phyloP scores from a whole-genome alignment of 305 asterid genomes.

The Vinca major region DNA sequence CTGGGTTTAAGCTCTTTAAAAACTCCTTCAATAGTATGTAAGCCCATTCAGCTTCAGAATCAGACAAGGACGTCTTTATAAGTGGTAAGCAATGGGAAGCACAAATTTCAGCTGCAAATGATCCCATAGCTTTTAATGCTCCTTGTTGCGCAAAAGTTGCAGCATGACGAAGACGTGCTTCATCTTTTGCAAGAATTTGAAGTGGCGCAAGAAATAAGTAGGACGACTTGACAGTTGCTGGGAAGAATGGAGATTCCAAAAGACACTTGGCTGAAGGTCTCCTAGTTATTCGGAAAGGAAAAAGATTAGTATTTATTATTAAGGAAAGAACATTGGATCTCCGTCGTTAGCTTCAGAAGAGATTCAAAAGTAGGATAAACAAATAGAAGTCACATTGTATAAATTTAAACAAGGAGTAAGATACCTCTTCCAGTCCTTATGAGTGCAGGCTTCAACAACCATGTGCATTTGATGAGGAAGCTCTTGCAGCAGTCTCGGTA shows the following conservation, averaged over 20 bases:
- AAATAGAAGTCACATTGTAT: neutral
- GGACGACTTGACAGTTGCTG: constrained; percentile 62
- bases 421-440: constrained; percentile 76
- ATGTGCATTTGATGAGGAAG: constrained; percentile 56
- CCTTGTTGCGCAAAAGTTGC: constrained; percentile 76
- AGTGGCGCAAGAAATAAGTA: constrained; percentile 83
- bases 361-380: neutral
- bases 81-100: constrained; percentile 88
- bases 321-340: neutral
- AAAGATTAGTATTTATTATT: constrained; percentile 14
- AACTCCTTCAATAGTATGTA: constrained; percentile 67
- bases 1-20: constrained; percentile 54
- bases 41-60: constrained; percentile 84
- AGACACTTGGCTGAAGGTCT: constrained; percentile 86
- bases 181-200: constrained; percentile 74
- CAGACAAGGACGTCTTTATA: constrained; percentile 51
- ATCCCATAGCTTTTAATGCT: constrained; percentile 74
- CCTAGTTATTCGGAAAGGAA: constrained; percentile 39
- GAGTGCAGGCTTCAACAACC: constrained; percentile 76
- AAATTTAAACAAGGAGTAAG: constrained; percentile 14
- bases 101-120: constrained; percentile 81
- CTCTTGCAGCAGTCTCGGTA: constrained; percentile 59
- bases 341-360: neutral
- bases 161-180: constrained; percentile 73
- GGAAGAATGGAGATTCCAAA: constrained; percentile 89